Evolutionary conservation across 805 yeast genomes (phyloP).

Genomic region (Grigorovia transvaalensis): DNA sequence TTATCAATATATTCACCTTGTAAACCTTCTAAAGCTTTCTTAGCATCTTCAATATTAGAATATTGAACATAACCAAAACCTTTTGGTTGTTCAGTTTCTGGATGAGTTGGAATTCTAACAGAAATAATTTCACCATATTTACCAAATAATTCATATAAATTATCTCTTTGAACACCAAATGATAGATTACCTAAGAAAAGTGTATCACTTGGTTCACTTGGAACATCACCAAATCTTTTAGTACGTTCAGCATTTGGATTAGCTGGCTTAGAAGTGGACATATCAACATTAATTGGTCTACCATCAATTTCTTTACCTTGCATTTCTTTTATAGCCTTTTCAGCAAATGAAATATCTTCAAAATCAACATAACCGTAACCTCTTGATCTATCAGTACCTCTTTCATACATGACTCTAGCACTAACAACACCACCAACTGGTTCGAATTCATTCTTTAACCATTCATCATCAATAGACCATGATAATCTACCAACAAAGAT

Average conservation of each 20-base stretch:
- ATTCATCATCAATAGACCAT: conserved; percentile 92
- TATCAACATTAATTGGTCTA: conserved; percentile 87
- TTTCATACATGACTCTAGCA: conserved; percentile 92
- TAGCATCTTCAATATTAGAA: conserved; percentile 78
- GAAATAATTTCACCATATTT: conserved; percentile 75
- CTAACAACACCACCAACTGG: conserved; percentile 66
- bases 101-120: conserved; percentile 94
- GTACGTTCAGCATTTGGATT: conserved; percentile 65
- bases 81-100: conserved; percentile 97
- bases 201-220: conserved; percentile 90
- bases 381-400: conserved; percentile 84
- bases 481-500: conserved; percentile 94
- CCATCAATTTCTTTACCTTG: conserved; percentile 96
- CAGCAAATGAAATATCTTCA: conserved; percentile 64
- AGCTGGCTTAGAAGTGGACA: conserved; percentile 75
- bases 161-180: conserved; percentile 78
- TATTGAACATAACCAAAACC: conserved; percentile 98
- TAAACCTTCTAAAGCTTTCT: conserved; percentile 73
- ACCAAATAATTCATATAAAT: conserved; percentile 60
- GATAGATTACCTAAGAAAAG: conserved; percentile 93
- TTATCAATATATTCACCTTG: conserved; percentile 86
- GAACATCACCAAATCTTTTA: conserved; percentile 77
- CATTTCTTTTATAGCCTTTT: conserved; percentile 71
- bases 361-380: conserved; percentile 98
- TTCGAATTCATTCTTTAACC: conserved; percentile 84